Evolutionary conservation across 2,329 filamentous ascomycete genomes (phyloP).

Genomic region (Pseudogymnoascus sp.): DNA sequence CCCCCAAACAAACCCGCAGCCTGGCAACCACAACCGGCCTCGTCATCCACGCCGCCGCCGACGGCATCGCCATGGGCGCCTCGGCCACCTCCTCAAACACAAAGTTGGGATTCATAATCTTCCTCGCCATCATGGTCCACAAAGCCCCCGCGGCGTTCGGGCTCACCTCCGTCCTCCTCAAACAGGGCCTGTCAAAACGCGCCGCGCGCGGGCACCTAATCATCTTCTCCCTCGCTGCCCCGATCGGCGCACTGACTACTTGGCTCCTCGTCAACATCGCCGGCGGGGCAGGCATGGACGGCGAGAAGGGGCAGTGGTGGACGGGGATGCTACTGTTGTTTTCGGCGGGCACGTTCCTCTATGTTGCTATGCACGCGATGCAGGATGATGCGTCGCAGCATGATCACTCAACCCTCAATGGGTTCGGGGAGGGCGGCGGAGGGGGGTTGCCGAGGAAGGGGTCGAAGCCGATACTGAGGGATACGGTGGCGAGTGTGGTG

Average conservation of each 20-base stretch:
- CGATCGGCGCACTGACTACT: conserved; percentile 74
- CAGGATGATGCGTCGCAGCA: conserved; percentile 59
- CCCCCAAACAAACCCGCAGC: conserved; percentile 51
- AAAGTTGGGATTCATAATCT: conserved; percentile 82
- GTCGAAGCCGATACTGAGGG: conserved; percentile 53
- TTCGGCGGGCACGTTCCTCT: conserved; percentile 92
- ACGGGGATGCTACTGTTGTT: conserved; percentile 93
- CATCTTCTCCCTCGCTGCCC: conserved; percentile 86
- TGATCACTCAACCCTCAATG: conserved; percentile 40
- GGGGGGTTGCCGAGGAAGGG: conserved; percentile 34
- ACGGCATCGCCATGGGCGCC: conserved; percentile 91
- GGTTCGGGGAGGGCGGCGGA: conserved; percentile 42
- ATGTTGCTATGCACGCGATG: conserved; percentile 98
- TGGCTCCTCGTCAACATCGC: conserved; percentile 72
- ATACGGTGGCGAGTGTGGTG: conserved; percentile 62
- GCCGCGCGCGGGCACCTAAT: conserved; percentile 77
- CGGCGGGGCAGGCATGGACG: conserved; percentile 49
- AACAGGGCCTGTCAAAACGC: conserved; percentile 83
- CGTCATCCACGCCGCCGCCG: conserved; percentile 92
- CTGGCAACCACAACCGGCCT: conserved; percentile 84
- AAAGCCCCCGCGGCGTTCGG: conserved; percentile 96
- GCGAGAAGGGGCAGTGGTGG: conserved; percentile 63
- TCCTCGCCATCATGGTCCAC: conserved; percentile 93
- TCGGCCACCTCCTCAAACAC: conserved; percentile 69
- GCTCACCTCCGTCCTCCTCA: conserved; percentile 79